A percentile compares a stretch with the other conserved stretches of the same genome.
Evolutionary conservation across 2,329 filamentous ascomycete genomes (phyloP).

Genomic region (Colletotrichum sp.): DNA sequence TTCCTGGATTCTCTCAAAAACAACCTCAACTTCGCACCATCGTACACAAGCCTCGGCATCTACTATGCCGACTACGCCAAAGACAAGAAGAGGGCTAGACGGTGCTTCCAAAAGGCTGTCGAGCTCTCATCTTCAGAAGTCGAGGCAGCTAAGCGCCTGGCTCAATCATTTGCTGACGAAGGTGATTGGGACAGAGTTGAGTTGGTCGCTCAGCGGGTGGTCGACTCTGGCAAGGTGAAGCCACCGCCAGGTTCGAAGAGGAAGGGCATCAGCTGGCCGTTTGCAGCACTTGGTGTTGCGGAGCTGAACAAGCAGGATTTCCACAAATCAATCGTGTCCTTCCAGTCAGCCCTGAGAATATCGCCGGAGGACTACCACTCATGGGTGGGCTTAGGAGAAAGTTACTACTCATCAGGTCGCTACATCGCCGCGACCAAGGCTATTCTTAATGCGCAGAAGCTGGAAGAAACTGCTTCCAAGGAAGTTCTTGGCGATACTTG

Average conservation of each 20-base stretch:
- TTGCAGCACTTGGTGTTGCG: constrained; percentile 89
- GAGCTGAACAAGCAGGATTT: constrained; percentile 96
- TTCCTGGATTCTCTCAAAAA: constrained; percentile 86
- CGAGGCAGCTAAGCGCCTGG: constrained; percentile 84
- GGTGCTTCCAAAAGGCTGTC: constrained; percentile 95
- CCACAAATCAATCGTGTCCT: constrained; percentile 85
- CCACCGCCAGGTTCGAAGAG: constrained; percentile 92
- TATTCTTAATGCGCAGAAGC: constrained; percentile 80
- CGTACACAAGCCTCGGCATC: constrained; percentile 88
- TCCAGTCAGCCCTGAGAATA: constrained; percentile 86
- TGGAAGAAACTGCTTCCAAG: constrained; percentile 63
- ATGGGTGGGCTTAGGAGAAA: constrained; percentile 96
- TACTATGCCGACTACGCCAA: constrained; percentile 92
- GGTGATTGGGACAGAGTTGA: constrained; percentile 98
- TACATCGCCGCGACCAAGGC: constrained; percentile 95
- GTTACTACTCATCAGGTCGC: constrained; percentile 91
- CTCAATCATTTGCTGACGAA: constrained; percentile 84
- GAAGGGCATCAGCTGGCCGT: constrained; percentile 94
- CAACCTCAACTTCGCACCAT: constrained; percentile 85
- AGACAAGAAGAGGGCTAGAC: constrained; percentile 84
- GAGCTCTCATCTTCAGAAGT: constrained; percentile 90
- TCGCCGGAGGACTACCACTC: constrained; percentile 89
- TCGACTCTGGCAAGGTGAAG: constrained; percentile 92
- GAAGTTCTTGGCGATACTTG: constrained; percentile 69
- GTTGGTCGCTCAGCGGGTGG: constrained; percentile 85